A percentile compares a stretch with the other conserved stretches of the same genome.
Evolutionary conservation across 2,329 filamentous ascomycete genomes (phyloP).

Genomic region (Tolypocladium guangdongense): DNA sequence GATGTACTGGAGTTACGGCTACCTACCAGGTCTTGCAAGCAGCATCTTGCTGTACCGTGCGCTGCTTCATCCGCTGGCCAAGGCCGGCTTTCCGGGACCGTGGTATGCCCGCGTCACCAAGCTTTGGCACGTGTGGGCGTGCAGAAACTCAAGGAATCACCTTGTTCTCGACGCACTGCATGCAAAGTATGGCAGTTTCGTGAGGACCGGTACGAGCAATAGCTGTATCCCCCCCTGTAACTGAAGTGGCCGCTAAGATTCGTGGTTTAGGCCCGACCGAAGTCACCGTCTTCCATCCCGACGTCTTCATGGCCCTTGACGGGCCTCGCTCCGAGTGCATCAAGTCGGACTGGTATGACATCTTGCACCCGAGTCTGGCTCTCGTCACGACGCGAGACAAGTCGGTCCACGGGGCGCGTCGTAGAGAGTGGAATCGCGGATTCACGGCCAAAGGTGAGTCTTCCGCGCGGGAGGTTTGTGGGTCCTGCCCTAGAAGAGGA

Average conservation of each 20-base stretch:
- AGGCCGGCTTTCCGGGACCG: slow-evolving; percentile 24
- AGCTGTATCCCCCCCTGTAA: background rate
- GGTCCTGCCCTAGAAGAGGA: background rate
- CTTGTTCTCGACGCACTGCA: slow-evolving; percentile 10
- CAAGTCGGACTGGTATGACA: slow-evolving; percentile 12
- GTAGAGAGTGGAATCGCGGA: background rate
- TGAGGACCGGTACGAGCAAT: slow-evolving; percentile 11
- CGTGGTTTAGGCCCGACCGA: slow-evolving; percentile 10
- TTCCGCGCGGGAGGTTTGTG: background rate
- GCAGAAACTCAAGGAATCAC: slow-evolving; percentile 12
- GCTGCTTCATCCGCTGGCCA: slow-evolving; percentile 26
- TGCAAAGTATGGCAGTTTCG: slow-evolving; percentile 13
- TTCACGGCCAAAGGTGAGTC: background rate
- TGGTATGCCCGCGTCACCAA: slow-evolving; percentile 23
- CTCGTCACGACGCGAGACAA: background rate
- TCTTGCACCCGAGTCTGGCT: background rate
- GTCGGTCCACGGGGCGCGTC: background rate
- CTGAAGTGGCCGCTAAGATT: background rate
- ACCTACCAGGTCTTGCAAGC: slow-evolving; percentile 10
- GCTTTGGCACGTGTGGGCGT: slow-evolving; percentile 20
- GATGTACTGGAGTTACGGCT: background rate
- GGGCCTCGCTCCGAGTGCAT: slow-evolving; percentile 12
- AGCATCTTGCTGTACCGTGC: slow-evolving; percentile 24
- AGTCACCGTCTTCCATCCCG: slow-evolving; percentile 14
- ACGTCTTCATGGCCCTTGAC: slow-evolving; percentile 10